A percentile compares a stretch with the other conserved stretches of the same genome.
These are phyloP conservation scores for Fusarium sp. DNA, from an alignment of 2,329 filamentous ascomycete species.

Conservation along the genomic window DNA sequence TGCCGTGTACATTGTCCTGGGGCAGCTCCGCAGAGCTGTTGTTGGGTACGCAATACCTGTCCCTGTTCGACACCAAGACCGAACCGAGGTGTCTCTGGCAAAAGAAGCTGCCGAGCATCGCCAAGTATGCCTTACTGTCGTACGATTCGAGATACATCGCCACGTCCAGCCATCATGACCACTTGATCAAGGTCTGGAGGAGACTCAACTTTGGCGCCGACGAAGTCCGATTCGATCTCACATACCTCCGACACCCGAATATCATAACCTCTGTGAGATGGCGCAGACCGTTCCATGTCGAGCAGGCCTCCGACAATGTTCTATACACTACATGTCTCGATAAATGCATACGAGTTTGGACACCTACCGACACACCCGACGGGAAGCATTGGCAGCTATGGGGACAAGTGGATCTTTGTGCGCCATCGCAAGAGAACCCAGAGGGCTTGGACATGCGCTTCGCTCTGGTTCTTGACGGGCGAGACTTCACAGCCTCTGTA, in stretches of 20 bases:
- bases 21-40: constrained; percentile 86
- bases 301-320: constrained; percentile 85
- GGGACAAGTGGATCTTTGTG: constrained; percentile 80
- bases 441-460: constrained; percentile 38
- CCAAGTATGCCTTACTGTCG: constrained; percentile 81
- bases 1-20: constrained; percentile 77
- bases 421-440: constrained; percentile 68
- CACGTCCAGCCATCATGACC: constrained; percentile 80
- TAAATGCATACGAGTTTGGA: constrained; percentile 84
- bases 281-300: constrained; percentile 80
- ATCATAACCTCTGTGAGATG: constrained; percentile 87
- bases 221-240: constrained; percentile 88
- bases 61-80: constrained; percentile 69
- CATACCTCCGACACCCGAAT: constrained; percentile 86
- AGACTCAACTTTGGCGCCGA: constrained; percentile 84
- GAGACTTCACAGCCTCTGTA: constrained; percentile 81
- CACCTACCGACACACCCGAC: constrained; percentile 76
- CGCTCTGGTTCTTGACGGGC: constrained; percentile 84
- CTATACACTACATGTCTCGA: constrained; percentile 91
- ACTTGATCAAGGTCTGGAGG: constrained; percentile 92
- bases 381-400: constrained; percentile 81
- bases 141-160: constrained; percentile 90
- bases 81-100: constrained; percentile 75
- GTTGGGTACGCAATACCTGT: constrained; percentile 75
- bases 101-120: constrained; percentile 76